Conservation (phyloP, 306 rosid genomes). For the Rosa multiflora region DNA sequence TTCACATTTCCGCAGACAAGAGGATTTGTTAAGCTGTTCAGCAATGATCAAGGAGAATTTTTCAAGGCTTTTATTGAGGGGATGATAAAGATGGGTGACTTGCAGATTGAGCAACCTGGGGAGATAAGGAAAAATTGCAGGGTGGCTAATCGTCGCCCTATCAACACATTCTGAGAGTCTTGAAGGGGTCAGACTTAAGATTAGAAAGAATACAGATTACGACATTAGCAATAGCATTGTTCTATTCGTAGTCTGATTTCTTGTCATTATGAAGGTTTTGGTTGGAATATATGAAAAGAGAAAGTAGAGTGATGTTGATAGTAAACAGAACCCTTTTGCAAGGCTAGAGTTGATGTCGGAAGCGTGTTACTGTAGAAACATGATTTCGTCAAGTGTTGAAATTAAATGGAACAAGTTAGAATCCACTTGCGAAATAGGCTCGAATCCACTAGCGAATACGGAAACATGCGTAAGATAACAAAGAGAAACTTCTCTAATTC, state of each 20-base stretch:
- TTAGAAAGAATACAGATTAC: background rate
- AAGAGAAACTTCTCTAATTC: no score
- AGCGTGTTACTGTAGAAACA: no score
- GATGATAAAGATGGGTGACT: slow-evolving; percentile 82
- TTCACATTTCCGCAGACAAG: slow-evolving; percentile 47
- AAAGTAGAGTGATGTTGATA: background rate
- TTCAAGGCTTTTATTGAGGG: slow-evolving; percentile 65
- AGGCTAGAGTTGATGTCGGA: no score
- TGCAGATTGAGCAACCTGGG: slow-evolving; percentile 61
- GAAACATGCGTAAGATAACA: no score
- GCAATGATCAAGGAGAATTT: slow-evolving; percentile 41
- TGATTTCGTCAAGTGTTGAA: no score
- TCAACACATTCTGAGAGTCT: slow-evolving; percentile 18
- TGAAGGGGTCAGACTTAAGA: background rate
- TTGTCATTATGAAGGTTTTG: background rate
- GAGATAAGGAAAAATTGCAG: slow-evolving; percentile 81
- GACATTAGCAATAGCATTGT: background rate
- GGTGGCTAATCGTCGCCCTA: slow-evolving; percentile 39
- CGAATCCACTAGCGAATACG: no score
- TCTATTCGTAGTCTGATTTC: background rate
- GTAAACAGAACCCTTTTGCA: background rate
- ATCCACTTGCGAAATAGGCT: no score
- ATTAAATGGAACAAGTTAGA: no score
- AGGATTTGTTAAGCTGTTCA: slow-evolving; percentile 43
- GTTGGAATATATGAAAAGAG: slow-evolving; percentile 11